Percentiles rank a stretch among this genome's conserved stretches.
Evolutionary conservation across 2,329 filamentous ascomycete genomes (phyloP).

Genomic region (Didymella arachidicola): DNA sequence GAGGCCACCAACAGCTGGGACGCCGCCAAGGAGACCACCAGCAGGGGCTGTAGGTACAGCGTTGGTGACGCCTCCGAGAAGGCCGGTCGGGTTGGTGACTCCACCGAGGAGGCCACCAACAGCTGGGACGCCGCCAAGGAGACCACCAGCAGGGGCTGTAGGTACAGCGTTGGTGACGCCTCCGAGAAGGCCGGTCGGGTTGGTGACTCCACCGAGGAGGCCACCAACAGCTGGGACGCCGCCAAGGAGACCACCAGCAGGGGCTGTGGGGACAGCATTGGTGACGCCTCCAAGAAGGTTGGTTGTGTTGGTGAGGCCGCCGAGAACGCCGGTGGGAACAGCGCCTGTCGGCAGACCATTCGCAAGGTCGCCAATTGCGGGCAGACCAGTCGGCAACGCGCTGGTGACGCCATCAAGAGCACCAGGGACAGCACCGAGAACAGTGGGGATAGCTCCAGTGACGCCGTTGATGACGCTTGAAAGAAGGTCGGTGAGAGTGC

Average conservation of each 20-base stretch:
- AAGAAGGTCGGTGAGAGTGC: neutral
- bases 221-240: neutral
- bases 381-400: neutral
- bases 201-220: conserved; percentile 4
- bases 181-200: conserved; percentile 1
- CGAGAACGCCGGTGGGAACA: neutral
- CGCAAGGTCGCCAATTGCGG: neutral
- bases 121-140: neutral
- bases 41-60: conserved; percentile 2
- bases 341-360: no score
- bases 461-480: neutral
- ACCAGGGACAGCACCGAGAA: neutral
- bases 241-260: neutral
- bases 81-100: neutral
- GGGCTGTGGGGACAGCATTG: conserved; percentile 1
- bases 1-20: neutral
- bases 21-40: neutral
- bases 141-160: neutral
- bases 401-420: neutral
- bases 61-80: conserved; percentile 2
- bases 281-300: conserved; percentile 1
- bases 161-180: conserved; percentile 10
- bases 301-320: neutral
- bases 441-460: no score
- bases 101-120: neutral